Percentiles rank a stretch among this genome's conserved stretches.
Conservation (phyloP, 148 eudicot species). For the Diospyros lotus region DNA sequence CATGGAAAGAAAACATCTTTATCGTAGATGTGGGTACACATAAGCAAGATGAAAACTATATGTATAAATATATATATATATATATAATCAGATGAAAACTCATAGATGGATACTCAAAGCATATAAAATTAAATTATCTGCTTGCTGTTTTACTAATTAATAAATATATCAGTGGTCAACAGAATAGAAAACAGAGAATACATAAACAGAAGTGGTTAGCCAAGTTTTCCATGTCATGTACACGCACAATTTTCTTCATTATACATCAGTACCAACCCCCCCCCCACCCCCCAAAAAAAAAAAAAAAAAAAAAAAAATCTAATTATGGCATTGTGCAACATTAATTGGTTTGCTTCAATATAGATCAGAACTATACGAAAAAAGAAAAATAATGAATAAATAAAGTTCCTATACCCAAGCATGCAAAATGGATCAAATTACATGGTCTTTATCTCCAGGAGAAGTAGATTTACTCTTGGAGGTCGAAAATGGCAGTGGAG, state of each 20-base stretch:
- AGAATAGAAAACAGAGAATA: background rate
- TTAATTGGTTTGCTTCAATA: background rate
- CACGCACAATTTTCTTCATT: conserved; percentile 16
- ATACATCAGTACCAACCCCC: conserved; percentile 3
- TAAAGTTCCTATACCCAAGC: background rate
- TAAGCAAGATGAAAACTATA: too few species aligned
- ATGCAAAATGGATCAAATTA: conserved; percentile 7
- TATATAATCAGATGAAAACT: background rate
- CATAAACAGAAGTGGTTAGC: background rate
- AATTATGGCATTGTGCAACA: background rate
- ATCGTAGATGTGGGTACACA: too few species aligned
- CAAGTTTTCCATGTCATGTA: conserved; percentile 7
- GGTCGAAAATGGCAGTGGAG: conserved; percentile 28
- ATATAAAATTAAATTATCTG: background rate
- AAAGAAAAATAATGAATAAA: background rate
- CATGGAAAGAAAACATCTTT: too few species aligned
- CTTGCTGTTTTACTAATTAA: background rate
- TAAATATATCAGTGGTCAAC: background rate
- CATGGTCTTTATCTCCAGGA: conserved; percentile 33
- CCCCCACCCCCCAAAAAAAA: background rate
- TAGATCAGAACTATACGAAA: background rate
- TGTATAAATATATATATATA: too few species aligned
- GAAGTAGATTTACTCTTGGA: conserved; percentile 49
- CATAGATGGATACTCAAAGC: background rate
- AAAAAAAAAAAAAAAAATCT: background rate